Conservation (phyloP, 257 asterid genomes). For the Solanum pinnatisectum region DNA sequence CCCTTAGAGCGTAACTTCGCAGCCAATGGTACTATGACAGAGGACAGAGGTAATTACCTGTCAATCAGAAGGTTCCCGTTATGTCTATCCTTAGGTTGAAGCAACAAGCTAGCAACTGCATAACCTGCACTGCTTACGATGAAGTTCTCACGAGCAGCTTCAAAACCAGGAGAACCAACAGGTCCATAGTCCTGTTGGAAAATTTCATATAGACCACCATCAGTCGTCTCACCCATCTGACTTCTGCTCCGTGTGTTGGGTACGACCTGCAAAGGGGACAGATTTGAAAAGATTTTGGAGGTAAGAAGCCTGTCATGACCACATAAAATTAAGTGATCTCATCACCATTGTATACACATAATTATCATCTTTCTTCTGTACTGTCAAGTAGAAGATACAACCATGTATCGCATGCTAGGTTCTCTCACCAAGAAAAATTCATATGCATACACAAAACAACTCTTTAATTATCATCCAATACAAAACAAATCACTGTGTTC, state of each 20-base stretch:
- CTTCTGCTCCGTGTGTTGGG: conserved; percentile 97
- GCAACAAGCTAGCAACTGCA: conserved; percentile 99
- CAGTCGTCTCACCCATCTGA: conserved; percentile 99
- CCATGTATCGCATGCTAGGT: background rate
- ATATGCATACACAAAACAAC: background rate
- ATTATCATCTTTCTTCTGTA: background rate
- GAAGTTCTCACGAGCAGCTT: conserved; percentile 96
- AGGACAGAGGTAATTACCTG: conserved; percentile 40
- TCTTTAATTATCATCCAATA: background rate
- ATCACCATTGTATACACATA: background rate
- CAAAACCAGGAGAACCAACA: conserved; percentile 90
- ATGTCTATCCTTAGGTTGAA: conserved; percentile 99
- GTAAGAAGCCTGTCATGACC: background rate
- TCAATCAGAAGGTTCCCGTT: conserved; percentile 97
- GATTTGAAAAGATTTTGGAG: background rate
- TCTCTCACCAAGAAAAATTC: background rate
- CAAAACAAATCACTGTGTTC: background rate
- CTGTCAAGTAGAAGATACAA: background rate
- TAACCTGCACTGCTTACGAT: conserved; percentile 98
- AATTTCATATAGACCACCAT: conserved; percentile 96
- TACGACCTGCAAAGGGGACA: conserved; percentile 56
- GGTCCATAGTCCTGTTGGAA: conserved; percentile 99
- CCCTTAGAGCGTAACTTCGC: background rate
- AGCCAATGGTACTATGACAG: background rate
- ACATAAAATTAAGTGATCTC: background rate